These are phyloP conservation scores for Glarea lozoyensis DNA, from an alignment of 495 filamentous ascomycete genomes.

Conservation along the genomic window DNA sequence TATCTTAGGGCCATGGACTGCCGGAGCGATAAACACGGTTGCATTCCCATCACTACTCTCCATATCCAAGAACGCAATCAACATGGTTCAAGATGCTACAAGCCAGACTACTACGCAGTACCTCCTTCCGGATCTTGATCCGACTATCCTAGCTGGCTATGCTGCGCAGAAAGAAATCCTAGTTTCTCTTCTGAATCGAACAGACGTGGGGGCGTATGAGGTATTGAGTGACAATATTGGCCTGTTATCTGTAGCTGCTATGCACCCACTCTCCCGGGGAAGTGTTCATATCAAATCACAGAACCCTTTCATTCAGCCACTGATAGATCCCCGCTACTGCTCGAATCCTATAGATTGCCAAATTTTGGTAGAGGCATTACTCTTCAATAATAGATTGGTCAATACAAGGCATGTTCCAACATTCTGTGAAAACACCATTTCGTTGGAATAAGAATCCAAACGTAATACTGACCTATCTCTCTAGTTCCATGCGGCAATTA, in stretches of 20 bases:
- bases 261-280: conserved; percentile 47
- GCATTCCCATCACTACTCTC: conserved; percentile 31
- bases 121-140: conserved; percentile 26
- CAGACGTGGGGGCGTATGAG: conserved; percentile 29
- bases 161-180: conserved; percentile 25
- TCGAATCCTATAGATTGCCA: conserved; percentile 41
- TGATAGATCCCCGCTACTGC: conserved; percentile 47
- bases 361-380: conserved; percentile 31
- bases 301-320: conserved; percentile 26
- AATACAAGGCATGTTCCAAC: conserved; percentile 20
- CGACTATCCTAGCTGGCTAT: conserved; percentile 32
- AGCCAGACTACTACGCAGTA: conserved; percentile 18
- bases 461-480: background rate
- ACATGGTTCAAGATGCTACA: conserved; percentile 18
- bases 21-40: conserved; percentile 28
- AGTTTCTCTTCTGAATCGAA: conserved; percentile 25
- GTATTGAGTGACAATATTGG: conserved; percentile 32
- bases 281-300: conserved; percentile 40
- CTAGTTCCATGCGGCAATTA: conserved; percentile 21
- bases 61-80: conserved; percentile 16
- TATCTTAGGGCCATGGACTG: conserved; percentile 31
- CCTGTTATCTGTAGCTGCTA: conserved; percentile 24
- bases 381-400: conserved; percentile 33
- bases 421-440: background rate
- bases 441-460: background rate